These are phyloP conservation scores for Venturia aucupariae DNA, from an alignment of 2,329 filamentous ascomycete genomes.

Conservation along the genomic window DNA sequence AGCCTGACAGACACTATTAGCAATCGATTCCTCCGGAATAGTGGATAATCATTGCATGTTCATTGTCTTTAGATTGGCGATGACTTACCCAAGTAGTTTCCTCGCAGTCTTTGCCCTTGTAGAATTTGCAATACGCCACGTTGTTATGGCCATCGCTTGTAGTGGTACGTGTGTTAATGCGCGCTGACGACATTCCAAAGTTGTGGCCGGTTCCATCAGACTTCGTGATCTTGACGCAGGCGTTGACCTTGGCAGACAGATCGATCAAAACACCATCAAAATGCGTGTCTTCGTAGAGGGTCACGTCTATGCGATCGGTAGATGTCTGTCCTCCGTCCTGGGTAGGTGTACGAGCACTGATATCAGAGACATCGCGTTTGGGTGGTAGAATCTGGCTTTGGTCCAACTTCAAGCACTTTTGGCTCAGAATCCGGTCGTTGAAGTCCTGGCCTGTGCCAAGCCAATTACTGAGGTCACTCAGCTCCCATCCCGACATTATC, in stretches of 20 bases:
- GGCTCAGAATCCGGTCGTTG: too few species aligned
- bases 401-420: too few species aligned
- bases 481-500: too few species aligned
- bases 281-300: neutral
- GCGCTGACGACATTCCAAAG: neutral
- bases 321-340: neutral
- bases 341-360: neutral
- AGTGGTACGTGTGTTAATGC: neutral
- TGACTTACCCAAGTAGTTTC: neutral
- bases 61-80: neutral
- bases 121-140: neutral
- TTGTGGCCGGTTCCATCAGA: neutral
- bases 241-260: neutral
- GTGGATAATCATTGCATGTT: neutral
- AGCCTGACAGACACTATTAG: neutral
- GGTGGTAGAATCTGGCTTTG: too few species aligned
- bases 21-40: too few species aligned
- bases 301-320: neutral
- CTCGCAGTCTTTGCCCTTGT: neutral
- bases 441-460: too few species aligned
- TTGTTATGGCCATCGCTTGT: neutral
- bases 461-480: too few species aligned
- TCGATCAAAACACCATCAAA: neutral
- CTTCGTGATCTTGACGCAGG: neutral
- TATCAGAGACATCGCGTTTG: neutral